phyloP scores from a whole-genome alignment of 257 asterid genomes.

The Nicotiana knightiana region DNA sequence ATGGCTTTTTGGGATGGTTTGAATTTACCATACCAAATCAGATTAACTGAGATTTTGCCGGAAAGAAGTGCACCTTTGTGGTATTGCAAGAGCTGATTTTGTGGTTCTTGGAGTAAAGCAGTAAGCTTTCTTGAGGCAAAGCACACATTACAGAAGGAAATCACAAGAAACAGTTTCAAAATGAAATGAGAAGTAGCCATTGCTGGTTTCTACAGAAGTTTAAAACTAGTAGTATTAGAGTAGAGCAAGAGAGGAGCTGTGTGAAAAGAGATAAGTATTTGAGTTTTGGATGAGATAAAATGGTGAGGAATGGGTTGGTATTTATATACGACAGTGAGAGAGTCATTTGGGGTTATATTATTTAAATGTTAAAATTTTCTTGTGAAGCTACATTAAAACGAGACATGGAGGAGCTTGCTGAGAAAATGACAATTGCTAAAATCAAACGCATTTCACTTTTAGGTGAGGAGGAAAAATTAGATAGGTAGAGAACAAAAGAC shows the following conservation, averaged over 20 bases:
- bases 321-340: constrained; percentile 12
- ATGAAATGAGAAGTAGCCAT: constrained; percentile 23
- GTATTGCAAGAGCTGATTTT: constrained; percentile 33
- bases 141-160: constrained; percentile 20
- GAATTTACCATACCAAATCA: constrained; percentile 71
- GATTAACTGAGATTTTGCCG: constrained; percentile 53
- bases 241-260: neutral
- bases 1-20: constrained; percentile 59
- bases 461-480: neutral
- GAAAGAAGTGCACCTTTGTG: constrained; percentile 72
- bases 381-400: neutral
- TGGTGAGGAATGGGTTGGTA: neutral
- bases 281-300: constrained; percentile 3
- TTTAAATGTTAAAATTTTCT: neutral
- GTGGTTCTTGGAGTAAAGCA: constrained; percentile 21
- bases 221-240: neutral
- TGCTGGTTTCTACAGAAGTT: neutral
- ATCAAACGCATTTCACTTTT: neutral
- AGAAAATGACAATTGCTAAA: constrained; percentile 17
- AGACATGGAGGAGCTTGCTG: constrained; percentile 7
- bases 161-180: constrained; percentile 17
- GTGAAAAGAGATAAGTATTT: neutral
- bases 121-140: constrained; percentile 30
- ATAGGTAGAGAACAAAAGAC: constrained; percentile 1
- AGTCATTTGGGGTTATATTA: neutral